phyloP scores from a whole-genome alignment of 2,329 filamentous ascomycete species.

The Lachnum nothofagi region DNA sequence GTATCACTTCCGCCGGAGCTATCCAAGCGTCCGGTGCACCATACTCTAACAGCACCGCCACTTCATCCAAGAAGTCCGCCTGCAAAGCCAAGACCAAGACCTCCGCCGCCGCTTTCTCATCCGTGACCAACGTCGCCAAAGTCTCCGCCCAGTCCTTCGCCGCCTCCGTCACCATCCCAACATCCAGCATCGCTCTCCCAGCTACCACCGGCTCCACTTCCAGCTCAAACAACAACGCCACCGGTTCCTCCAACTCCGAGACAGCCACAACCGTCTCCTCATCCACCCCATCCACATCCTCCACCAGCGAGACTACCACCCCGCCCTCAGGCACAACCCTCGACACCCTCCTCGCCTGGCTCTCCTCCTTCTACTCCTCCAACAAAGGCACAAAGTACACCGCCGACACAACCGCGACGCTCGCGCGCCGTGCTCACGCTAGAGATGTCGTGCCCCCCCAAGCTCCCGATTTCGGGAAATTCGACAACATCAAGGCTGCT shows the following conservation, averaged over 20 bases:
- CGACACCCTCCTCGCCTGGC: conserved; percentile 18
- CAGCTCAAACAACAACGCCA: neutral
- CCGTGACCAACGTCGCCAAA: neutral
- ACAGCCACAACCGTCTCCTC: neutral
- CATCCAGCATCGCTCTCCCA: neutral
- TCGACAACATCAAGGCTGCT: neutral
- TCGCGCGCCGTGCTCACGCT: conserved; percentile 19
- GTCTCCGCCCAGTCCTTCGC: neutral
- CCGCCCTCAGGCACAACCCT: conserved; percentile 21
- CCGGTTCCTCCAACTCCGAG: no score
- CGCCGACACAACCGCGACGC: conserved; percentile 6
- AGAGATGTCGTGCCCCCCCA: conserved; percentile 11
- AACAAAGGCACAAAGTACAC: conserved; percentile 12
- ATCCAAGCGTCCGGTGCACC: conserved; percentile 4
- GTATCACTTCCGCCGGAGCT: neutral
- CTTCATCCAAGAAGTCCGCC: conserved; percentile 15
- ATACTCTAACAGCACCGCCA: conserved; percentile 11
- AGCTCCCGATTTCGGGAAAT: neutral
- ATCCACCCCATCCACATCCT: neutral
- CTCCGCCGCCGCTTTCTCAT: neutral
- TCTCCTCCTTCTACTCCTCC: conserved; percentile 20
- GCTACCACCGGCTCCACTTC: no score
- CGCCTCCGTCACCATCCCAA: conserved; percentile 12
- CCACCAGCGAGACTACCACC: neutral
- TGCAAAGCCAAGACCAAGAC: conserved; percentile 15